Evolutionary conservation across 2,329 filamentous ascomycete genomes (phyloP), one percentile per base, ranked within the genome.

Genomic region (Beauveria brongniartii): DNA sequence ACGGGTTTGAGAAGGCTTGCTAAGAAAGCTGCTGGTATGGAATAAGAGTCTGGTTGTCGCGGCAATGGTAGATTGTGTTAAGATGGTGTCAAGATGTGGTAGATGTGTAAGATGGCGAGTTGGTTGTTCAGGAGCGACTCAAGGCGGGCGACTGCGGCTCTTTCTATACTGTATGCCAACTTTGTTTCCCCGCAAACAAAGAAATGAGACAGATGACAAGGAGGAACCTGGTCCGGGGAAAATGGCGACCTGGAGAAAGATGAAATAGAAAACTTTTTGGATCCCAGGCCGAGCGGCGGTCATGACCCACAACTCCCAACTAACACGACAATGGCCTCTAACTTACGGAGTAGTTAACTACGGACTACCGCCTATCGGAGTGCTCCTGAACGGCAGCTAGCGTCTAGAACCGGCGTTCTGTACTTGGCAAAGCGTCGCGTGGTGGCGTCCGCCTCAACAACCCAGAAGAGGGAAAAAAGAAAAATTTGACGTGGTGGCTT

Each of bases 381-480:
- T 37, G 40, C 28, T 53, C 48, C 28, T 53, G 57, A 28, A 28
- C 57, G 57, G 57, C 57, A 59, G 48, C 57, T 59, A 59, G 57
- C 57, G 57, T 59, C 57, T 59, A 59, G 50, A 54, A 59, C 37
- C 57, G 57, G 57, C 57, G 47, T 59, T n/a, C 40, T 10, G 48
- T 52, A 46, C 57, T 59, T 59, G 57, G 57, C 57, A 30, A 16
- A 12, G 57, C 48, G 48, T n/a, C 34, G 20, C 20, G 50, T 59
- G 57, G 50, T 59, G 57, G 57, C 57, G 57, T 59, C 28, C 40
- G 40, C 47, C 26, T 53, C 57, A 30, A 30, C 10, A 28, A 26
- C n/a, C 48, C 48, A 40, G 14, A 16, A 37, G 12, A 22, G 40
- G 18, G 24, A 16, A n/a, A 12, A 30, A 34, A 5, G 1, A 34